Conservation (phyloP, 352 stramenopile genomes). For the Globisporangium orthogonon region DNA sequence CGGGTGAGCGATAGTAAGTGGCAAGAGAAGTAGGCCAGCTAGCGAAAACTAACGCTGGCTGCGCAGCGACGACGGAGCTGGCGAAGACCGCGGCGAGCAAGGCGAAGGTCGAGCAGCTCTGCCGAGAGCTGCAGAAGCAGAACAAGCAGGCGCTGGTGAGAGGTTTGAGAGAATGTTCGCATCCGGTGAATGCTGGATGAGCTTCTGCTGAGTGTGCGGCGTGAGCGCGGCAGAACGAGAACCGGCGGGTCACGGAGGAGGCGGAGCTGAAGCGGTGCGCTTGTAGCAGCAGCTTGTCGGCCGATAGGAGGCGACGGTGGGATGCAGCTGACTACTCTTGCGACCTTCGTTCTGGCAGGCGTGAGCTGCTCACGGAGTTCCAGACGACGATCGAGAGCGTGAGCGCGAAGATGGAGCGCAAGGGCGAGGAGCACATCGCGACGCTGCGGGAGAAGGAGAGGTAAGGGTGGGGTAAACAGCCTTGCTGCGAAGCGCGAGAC, state of each 20-base stretch:
- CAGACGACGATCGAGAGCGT: conserved; percentile 87
- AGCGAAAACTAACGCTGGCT: neutral
- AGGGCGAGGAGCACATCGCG: conserved; percentile 77
- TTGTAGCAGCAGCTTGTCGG: neutral
- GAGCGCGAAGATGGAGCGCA: conserved; percentile 85
- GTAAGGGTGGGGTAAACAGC: conserved; percentile 1
- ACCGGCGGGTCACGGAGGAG: conserved; percentile 76
- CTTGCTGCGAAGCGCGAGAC: neutral
- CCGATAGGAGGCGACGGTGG: no score
- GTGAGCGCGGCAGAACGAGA: conserved; percentile 37
- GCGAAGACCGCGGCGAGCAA: conserved; percentile 61
- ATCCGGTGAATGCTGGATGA: neutral
- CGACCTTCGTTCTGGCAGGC: conserved; percentile 17
- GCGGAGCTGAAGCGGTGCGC: conserved; percentile 73
- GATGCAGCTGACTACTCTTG: neutral
- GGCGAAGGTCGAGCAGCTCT: conserved; percentile 76
- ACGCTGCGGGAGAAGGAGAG: conserved; percentile 84
- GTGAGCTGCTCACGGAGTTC: conserved; percentile 70
- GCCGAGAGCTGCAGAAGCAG: conserved; percentile 81
- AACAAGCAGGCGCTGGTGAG: conserved; percentile 60
- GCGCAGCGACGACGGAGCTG: conserved; percentile 53
- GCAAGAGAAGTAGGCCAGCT: neutral
- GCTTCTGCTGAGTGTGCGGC: neutral
- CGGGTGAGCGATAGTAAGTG: conserved; percentile 18
- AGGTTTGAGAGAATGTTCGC: no score